Base-by-base conservation (phyloP, 2,329 filamentous ascomycete species). In the Beauveria caledonica region DNA sequence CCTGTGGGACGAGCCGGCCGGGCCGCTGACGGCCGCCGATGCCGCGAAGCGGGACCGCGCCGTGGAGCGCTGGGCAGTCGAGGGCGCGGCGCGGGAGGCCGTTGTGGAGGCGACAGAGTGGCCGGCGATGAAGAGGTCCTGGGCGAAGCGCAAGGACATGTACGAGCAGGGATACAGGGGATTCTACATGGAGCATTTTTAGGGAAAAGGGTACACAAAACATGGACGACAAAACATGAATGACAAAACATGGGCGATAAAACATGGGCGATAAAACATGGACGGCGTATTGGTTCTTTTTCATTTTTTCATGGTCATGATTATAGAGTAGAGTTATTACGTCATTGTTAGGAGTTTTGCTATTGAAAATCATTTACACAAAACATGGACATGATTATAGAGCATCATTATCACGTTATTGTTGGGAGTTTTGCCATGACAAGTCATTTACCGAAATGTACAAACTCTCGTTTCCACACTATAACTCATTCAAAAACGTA, bases 1-100 rank as follows among this genome's bases (percentile, higher is more conserved):
- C 45, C 33, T 58, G 45, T 58, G 55, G 55, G 55, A 58, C 23
- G 55, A 58, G 55, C 55, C 55, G 1, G 17, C 15, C 25, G 27
- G 36, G 1, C 42, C 17, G n/a, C 42, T 11, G 42, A 27, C 15
- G 2, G 21, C 46, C 5, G 10, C 27, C 13, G 46, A 58, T 10
- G 55, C 17, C 5, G 33, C n/a, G 23, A 21, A 9, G 33, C 46
- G 56, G 15, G 21, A 36, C 36, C 17, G 17, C 13, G 29, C 44
- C 1, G 21, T 44, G 5, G n/a, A 23, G 4, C 46, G 45, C 46
- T 58, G 56, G 56, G 9, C 21, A 5, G 56, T 46, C 13, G 46
- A 42, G 36, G 56, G 21, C 11, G 21, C 13, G 10, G 27, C 21
- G 6, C 56, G 45, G 3, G 45, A 50, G 3, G 27, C 17, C 23